Evolutionary conservation across 2,329 filamentous ascomycete genomes (phyloP), one percentile per base, ranked within the genome.

Genomic region (Epichloe scottii): DNA sequence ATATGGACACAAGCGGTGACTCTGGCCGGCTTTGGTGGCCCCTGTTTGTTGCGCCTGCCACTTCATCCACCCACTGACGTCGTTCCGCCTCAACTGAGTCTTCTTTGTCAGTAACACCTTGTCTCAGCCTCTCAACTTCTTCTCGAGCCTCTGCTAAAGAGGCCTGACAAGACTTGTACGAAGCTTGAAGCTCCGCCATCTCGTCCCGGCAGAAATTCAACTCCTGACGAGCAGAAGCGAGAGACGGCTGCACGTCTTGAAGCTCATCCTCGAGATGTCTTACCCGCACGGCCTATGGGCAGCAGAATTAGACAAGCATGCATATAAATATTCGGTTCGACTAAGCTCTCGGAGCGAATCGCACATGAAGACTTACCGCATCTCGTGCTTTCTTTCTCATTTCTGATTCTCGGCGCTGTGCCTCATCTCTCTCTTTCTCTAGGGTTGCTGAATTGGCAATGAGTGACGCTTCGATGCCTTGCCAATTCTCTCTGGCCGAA

Each of bases 401-500:
- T 39, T 97, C 93, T 5, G 81, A 84, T 68, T 98, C 93, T 53
- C 88, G 82, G 58, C 83, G 83, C 47, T 82, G 76, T 8, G 87
- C 80, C 61, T 98, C 93, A 62, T 97, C 90, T 51, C 88, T 81
- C 66, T 98, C 94, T 63, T 86, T 93, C 65, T 98, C 93, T 10
- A 97, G 73, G 47, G 74, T 84, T 4, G 83, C 77, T 11, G 93
- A 77, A 52, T 90, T 81, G 21, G 87, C 81, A 48, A 91, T 78
- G 34, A 98, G 70, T 2, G 87, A 94, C 10, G 86, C 81, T 66
- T 98, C 91, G 55, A 98, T 94, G 0, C 89, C 88, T 63, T 96
- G 90, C 93, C 94, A 98, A 60, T 98, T 98, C 62, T 95, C 89
- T 58, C 88, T 93, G 1, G 93, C 93, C 50, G 94, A 83, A 1